Evolutionary conservation across 2,329 filamentous ascomycete genomes (phyloP).

Genomic region (Dactylellina leptospora): DNA sequence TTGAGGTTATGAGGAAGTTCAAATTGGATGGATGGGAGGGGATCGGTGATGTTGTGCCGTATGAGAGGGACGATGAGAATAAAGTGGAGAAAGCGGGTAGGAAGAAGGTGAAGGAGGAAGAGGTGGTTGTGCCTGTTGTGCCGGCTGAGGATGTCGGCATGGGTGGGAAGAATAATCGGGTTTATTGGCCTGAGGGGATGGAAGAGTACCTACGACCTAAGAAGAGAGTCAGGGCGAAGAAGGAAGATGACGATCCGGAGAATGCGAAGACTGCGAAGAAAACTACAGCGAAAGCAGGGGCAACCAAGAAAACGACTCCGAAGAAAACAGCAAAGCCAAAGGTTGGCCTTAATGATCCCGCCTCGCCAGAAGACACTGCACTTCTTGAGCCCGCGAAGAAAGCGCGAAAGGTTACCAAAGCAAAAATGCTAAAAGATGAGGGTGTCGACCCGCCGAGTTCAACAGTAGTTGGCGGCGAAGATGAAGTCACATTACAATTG

Average conservation of each 20-base stretch:
- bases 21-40: conserved; percentile 80
- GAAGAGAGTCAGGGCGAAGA: conserved; percentile 73
- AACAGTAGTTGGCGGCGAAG: not conserved
- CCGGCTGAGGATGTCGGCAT: conserved; percentile 78
- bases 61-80: conserved; percentile 79
- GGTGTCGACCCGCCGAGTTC: not conserved
- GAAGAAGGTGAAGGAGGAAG: conserved; percentile 59
- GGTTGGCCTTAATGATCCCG: too few relatives aligned
- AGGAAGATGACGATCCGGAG: conserved; percentile 61
- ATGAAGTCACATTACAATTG: not conserved
- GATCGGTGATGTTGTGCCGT: conserved; percentile 69
- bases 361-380: not conserved
- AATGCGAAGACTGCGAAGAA: not conserved
- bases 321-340: not conserved
- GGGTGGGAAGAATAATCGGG: conserved; percentile 81
- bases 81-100: conserved; percentile 63
- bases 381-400: not conserved
- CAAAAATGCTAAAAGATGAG: not conserved
- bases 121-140: conserved; percentile 64
- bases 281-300: not conserved
- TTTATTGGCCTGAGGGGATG: conserved; percentile 90
- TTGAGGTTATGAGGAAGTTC: conserved; percentile 89
- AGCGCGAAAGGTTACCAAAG: not conserved
- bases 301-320: not conserved
- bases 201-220: conserved; percentile 87